Percentiles rank a stretch among this genome's conserved stretches.
Conservation (phyloP, 495 filamentous ascomycete genomes). For the Thermochaetoides thermophila region DNA sequence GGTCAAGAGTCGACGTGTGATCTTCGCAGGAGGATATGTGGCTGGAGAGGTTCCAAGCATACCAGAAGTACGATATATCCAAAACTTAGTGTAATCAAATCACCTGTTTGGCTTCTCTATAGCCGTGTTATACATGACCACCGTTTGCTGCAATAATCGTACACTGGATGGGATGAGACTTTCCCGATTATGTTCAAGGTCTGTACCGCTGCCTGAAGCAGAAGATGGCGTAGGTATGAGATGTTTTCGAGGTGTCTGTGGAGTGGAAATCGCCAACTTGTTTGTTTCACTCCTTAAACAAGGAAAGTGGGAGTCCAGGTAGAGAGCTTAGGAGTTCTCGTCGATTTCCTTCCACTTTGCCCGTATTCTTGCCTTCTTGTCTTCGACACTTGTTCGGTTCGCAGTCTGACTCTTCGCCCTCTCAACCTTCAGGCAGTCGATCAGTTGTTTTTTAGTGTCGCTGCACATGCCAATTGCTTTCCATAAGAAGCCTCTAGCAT, state of each 20-base stretch:
- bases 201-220: not conserved
- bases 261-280: too few relatives aligned
- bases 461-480: slow-evolving; percentile 86
- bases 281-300: too few relatives aligned
- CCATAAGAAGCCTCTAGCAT: slow-evolving; percentile 79
- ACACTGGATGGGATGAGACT: not conserved
- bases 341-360: slow-evolving; percentile 73
- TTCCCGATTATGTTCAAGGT: not conserved
- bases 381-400: slow-evolving; percentile 60
- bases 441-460: slow-evolving; percentile 64
- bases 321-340: slow-evolving; percentile 41
- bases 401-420: slow-evolving; percentile 55
- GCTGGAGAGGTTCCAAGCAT: not conserved
- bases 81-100: too few relatives aligned
- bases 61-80: too few relatives aligned
- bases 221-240: not conserved
- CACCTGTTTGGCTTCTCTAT: not conserved
- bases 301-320: too few relatives aligned
- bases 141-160: slow-evolving; percentile 2
- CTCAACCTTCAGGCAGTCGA: slow-evolving; percentile 65
- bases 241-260: too few relatives aligned
- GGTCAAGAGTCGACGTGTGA: too few relatives aligned
- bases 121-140: slow-evolving; percentile 6
- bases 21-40: slow-evolving; percentile 2
- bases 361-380: slow-evolving; percentile 52